These are phyloP conservation scores for Rubia yunnanensis DNA, from an alignment of 257 asterid genomes.

Conservation along the genomic window DNA sequence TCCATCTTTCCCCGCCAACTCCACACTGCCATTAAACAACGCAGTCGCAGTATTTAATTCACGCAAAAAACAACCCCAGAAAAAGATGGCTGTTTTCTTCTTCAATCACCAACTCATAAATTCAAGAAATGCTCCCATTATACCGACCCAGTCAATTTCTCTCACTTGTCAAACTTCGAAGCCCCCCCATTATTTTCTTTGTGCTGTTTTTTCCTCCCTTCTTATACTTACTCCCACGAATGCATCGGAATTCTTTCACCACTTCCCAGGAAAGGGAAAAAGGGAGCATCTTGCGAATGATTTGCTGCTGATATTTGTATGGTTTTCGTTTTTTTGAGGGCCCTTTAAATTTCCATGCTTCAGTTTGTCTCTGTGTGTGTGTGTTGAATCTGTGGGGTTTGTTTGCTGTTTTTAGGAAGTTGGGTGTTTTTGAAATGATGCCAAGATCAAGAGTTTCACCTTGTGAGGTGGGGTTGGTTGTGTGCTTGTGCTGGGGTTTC, in stretches of 20 bases:
- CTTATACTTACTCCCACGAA: background rate
- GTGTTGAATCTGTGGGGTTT: background rate
- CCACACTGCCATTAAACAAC: background rate
- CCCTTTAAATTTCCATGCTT: background rate
- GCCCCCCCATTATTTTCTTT: background rate
- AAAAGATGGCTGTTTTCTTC: conserved; percentile 34
- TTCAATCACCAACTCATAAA: conserved; percentile 18
- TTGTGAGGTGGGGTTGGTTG: conserved; percentile 29
- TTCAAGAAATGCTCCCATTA: conserved; percentile 6
- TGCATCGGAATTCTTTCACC: background rate
- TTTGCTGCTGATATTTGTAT: background rate
- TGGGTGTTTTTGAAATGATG: conserved; percentile 24
- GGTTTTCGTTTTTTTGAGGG: background rate
- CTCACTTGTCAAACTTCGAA: conserved; percentile 3
- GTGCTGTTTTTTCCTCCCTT: background rate
- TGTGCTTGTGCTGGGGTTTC: conserved; percentile 48
- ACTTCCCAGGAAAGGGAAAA: background rate
- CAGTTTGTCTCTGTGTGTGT: background rate
- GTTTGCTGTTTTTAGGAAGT: conserved; percentile 20
- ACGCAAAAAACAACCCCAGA: conserved; percentile 8
- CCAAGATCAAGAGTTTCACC: conserved; percentile 18
- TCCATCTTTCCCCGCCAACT: background rate
- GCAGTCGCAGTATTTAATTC: background rate
- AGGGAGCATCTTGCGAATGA: background rate
- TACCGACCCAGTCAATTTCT: conserved; percentile 37